Percentiles rank a stretch among this genome's conserved stretches.
Conservation (phyloP, 139 green algal species). For the Raphidocelis subcapitata region DNA sequence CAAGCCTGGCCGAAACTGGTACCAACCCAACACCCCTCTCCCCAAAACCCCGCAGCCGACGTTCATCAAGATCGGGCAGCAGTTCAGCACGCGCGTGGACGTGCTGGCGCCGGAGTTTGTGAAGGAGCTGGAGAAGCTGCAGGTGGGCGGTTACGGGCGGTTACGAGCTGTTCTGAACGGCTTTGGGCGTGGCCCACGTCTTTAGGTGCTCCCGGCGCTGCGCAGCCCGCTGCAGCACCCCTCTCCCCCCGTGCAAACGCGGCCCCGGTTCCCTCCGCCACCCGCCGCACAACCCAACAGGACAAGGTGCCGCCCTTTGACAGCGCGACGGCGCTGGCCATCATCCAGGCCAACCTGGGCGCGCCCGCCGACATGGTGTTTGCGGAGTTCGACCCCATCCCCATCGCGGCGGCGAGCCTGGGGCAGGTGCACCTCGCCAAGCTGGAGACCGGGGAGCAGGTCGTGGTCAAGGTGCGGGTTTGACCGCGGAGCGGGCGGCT, state of each 20-base stretch:
- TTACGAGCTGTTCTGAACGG: too few species aligned
- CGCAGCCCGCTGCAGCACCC: too few species aligned
- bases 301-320: slow-evolving; percentile 97
- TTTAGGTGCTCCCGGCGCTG: too few species aligned
- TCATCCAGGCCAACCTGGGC: slow-evolving; percentile 84
- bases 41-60: slow-evolving; percentile 56
- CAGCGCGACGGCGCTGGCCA: slow-evolving; percentile 69
- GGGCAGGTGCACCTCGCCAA: slow-evolving; percentile 90
- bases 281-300: slow-evolving; percentile 48
- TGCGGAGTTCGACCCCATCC: slow-evolving; percentile 77
- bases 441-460: slow-evolving; percentile 71
- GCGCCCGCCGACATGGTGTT: slow-evolving; percentile 67
- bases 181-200: too few species aligned
- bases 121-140: slow-evolving; percentile 94
- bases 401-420: slow-evolving; percentile 94
- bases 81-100: slow-evolving; percentile 97
- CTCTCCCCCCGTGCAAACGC: too few species aligned
- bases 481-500: too few species aligned
- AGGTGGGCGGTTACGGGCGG: slow-evolving; percentile 38
- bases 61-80: slow-evolving; percentile 93
- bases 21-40: too few species aligned
- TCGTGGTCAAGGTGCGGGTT: slow-evolving; percentile 96
- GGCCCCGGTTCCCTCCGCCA: too few species aligned
- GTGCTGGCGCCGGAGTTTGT: slow-evolving; percentile 94
- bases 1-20: too few species aligned